Conservation (phyloP, 306 rosid species). For the Carpinus viminea region DNA sequence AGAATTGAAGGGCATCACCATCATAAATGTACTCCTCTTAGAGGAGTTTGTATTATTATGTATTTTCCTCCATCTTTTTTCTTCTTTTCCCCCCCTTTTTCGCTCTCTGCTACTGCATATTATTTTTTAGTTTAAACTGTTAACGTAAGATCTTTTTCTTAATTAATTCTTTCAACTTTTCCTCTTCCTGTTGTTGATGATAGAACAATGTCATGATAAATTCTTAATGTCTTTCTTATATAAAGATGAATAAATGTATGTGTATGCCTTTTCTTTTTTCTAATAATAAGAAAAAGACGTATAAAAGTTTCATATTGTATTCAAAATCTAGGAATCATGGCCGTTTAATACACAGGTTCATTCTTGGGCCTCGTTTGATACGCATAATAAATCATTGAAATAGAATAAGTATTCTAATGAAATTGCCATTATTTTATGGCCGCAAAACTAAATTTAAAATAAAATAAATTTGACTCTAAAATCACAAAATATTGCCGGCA, state of each 20-base stretch:
- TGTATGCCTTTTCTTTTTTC: too few species aligned
- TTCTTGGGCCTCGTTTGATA: too few species aligned
- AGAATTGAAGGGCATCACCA: conserved; percentile 20
- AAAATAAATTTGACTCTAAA: too few species aligned
- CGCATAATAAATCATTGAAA: too few species aligned
- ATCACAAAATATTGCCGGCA: too few species aligned
- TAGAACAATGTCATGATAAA: conserved; percentile 27
- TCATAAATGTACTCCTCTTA: conserved; percentile 24
- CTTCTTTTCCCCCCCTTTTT: neutral
- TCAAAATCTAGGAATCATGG: neutral
- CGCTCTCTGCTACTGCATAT: conserved; percentile 18
- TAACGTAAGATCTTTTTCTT: conserved; percentile 22
- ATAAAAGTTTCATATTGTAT: neutral
- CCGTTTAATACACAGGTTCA: too few species aligned
- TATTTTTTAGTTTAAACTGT: conserved; percentile 21
- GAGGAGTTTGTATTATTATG: conserved; percentile 31
- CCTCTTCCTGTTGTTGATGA: conserved; percentile 17
- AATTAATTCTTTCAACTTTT: conserved; percentile 17
- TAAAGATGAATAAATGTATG: neutral
- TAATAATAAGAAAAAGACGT: neutral
- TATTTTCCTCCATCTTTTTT: conserved; percentile 33
- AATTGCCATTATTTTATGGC: too few species aligned
- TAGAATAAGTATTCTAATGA: too few species aligned
- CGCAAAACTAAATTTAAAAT: too few species aligned
- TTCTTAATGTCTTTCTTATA: neutral